A percentile compares a stretch with the other conserved stretches of the same genome.
Conservation (phyloP, 225 moss, liverwort and hornwort genomes). For the Polytrichum commune region DNA sequence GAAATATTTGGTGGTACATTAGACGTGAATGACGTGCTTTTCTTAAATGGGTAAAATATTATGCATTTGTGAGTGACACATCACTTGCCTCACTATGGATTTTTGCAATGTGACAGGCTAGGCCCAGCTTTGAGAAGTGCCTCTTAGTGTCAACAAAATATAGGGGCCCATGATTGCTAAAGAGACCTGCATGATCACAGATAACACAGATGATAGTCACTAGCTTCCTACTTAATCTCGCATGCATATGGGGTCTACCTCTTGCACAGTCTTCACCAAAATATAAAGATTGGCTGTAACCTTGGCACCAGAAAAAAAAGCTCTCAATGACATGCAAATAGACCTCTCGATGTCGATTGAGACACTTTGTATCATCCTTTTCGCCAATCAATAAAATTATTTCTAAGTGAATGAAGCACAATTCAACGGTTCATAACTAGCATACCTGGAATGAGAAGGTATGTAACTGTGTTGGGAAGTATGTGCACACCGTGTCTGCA, state of each 20-base stretch:
- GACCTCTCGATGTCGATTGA: too few relatives aligned
- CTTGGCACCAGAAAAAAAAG: too few relatives aligned
- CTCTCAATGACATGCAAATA: too few relatives aligned
- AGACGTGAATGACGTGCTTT: background rate
- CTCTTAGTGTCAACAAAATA: slow-evolving; percentile 98
- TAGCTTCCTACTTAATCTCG: background rate
- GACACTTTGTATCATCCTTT: too few relatives aligned
- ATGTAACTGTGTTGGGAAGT: slow-evolving; percentile 78
- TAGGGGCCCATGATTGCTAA: slow-evolving; percentile 95
- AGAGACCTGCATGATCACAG: slow-evolving; percentile 68
- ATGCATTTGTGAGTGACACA: slow-evolving; percentile 6
- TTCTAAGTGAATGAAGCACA: too few relatives aligned
- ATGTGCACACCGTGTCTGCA: slow-evolving; percentile 89
- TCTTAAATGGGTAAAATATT: background rate
- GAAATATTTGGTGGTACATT: too few relatives aligned
- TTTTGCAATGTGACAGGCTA: slow-evolving; percentile 89
- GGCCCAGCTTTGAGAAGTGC: slow-evolving; percentile 84
- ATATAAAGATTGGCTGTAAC: too few relatives aligned
- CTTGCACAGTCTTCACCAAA: background rate
- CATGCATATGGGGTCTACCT: background rate
- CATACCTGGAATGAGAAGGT: slow-evolving; percentile 93
- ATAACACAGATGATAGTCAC: background rate
- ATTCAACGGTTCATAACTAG: background rate
- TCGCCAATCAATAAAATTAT: too few relatives aligned
- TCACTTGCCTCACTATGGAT: slow-evolving; percentile 87